Evolutionary conservation across 2,329 filamentous ascomycete species (phyloP), one percentile per base, ranked within the genome.

Genomic region (Talaromyces sp.): DNA sequence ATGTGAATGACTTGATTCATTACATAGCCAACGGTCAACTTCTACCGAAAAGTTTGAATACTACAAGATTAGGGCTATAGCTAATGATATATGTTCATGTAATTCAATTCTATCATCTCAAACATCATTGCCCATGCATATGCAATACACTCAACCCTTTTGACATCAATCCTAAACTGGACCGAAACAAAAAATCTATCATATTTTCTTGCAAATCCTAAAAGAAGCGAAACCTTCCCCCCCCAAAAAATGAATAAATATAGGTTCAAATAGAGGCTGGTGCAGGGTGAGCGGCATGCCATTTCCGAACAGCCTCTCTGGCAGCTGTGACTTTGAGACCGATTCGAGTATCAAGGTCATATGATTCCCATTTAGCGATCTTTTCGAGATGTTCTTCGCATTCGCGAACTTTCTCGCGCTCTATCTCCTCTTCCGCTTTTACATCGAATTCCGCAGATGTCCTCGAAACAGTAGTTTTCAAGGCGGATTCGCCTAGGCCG

Each of bases 261-360:
- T 27, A 47, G 10, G 18, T 4, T 47, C 28, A 30, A 7, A 5
- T n/a, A 30, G 27, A 53, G 10, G 30, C 28, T 16, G 50, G 5
- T 31, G 28, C 51, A 14, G 69, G 61, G 56, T 76, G 71, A 33
- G 67, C 64, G 31, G 53, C 66, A 65, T 79, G 75, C 77, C 77
- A 81, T 59, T 76, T 77, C 30, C 70, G 70, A 36, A 82, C 70
- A 4, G 79, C 78, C 60, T 78, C 78, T 60, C 76, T 67, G 3
- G 75, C 79, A 50, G 77, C 77, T 23, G 79, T 80, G 61, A 82
- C 76, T 65, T 81, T 81, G 54, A 81, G 68, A 6, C 79, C 79
- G 58, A 81, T 71, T 69, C 86, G 79, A 57, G 85, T 82, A 74
- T 89, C 86, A 63, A 88, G 73, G 68, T 87, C 85, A 69, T 85